Percentiles rank a stretch among this genome's conserved stretches.
Conservation (phyloP, 345 rosid genomes). For the Citrus hindsii region DNA sequence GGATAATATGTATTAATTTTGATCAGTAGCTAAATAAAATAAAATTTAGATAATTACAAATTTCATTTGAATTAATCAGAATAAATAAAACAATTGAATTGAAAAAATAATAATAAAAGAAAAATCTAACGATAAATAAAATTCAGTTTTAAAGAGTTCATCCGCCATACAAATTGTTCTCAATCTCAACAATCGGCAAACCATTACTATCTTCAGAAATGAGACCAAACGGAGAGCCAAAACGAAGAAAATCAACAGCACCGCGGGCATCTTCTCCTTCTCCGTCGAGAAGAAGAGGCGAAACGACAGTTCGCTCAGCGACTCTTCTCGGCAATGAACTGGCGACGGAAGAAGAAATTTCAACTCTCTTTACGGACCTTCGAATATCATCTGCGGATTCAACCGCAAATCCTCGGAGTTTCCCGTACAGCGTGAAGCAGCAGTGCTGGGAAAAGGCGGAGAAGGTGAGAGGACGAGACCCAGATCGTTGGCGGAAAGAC, state of each 20-base stretch:
- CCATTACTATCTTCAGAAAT: constrained; percentile 12
- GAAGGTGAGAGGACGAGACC: constrained; percentile 79
- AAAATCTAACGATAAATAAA: background rate
- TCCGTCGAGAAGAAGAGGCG: constrained; percentile 26
- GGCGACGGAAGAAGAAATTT: constrained; percentile 21
- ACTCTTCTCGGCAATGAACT: constrained; percentile 40
- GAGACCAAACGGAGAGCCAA: constrained; percentile 37
- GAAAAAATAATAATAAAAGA: background rate
- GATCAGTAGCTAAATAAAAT: background rate
- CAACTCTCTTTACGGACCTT: constrained; percentile 40
- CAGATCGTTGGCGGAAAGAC: constrained; percentile 87
- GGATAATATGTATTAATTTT: background rate
- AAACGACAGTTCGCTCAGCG: constrained; percentile 42
- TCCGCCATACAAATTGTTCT: background rate
- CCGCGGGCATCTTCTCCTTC: constrained; percentile 38
- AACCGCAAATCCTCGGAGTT: constrained; percentile 64
- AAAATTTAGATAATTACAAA: background rate
- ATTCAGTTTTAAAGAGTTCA: background rate
- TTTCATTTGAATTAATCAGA: background rate
- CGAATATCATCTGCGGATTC: constrained; percentile 33
- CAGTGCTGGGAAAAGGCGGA: constrained; percentile 98
- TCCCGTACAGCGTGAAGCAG: constrained; percentile 82
- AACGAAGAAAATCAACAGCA: constrained; percentile 17
- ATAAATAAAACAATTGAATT: background rate
- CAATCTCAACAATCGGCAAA: background rate